A percentile compares a stretch with the other conserved stretches of the same genome.
Conservation (phyloP, 78 protist species). For the Chrysochromulina parva region DNA sequence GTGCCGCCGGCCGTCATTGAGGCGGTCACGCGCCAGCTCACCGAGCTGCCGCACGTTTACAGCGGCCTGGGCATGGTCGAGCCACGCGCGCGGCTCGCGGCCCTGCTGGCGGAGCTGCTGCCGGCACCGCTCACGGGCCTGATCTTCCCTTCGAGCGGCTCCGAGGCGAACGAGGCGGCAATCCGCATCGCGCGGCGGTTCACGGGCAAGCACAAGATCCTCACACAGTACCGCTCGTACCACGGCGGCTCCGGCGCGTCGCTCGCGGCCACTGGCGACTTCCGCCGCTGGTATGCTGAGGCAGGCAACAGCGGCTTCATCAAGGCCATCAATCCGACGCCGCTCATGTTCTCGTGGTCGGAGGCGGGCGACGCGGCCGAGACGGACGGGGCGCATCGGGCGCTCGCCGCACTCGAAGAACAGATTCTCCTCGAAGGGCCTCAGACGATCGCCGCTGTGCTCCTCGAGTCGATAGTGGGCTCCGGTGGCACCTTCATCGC, state of each 20-base stretch:
- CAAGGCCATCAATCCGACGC: constrained; percentile 59
- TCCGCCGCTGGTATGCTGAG: constrained; percentile 62
- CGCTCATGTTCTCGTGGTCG: constrained; percentile 30
- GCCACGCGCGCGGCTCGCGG: not conserved
- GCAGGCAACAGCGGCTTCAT: constrained; percentile 50
- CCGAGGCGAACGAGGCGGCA: constrained; percentile 69
- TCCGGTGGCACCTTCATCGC: constrained; percentile 61
- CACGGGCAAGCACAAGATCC: constrained; percentile 65
- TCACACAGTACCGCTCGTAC: constrained; percentile 72
- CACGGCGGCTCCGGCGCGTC: constrained; percentile 71
- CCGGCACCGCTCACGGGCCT: constrained; percentile 66
- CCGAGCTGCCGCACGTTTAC: constrained; percentile 56
- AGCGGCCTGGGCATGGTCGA: constrained; percentile 42
- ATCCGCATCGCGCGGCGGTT: constrained; percentile 62
- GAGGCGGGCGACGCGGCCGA: not conserved
- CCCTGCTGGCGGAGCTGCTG: constrained; percentile 56
- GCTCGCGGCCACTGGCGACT: constrained; percentile 67
- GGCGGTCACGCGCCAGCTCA: constrained; percentile 53
- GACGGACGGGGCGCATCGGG: not conserved
- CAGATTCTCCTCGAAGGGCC: not conserved
- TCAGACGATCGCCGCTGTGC: constrained; percentile 48
- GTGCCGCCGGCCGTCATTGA: constrained; percentile 58
- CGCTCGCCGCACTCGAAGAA: constrained; percentile 18
- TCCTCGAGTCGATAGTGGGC: constrained; percentile 65
- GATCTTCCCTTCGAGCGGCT: constrained; percentile 64